These are phyloP conservation scores for Ceratocystis cubensis DNA, from an alignment of 2,329 filamentous ascomycete species.

Conservation along the genomic window DNA sequence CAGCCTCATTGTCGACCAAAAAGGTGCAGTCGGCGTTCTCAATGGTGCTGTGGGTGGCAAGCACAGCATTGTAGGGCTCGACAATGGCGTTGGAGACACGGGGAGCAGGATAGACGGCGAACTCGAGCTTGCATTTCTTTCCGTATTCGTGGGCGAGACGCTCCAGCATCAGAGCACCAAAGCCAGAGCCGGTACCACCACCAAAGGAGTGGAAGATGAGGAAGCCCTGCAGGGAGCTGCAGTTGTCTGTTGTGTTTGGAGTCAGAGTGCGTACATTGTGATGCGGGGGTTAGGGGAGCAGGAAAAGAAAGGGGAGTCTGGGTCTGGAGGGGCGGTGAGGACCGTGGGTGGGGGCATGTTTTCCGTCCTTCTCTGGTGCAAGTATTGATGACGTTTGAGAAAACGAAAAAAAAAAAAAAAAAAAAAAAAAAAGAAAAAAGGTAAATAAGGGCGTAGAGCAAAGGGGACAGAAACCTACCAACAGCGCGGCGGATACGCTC, in stretches of 20 bases:
- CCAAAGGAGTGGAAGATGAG: conserved; percentile 65
- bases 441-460: neutral
- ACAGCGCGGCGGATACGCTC: conserved; percentile 57
- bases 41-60: conserved; percentile 63
- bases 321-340: conserved; percentile 11
- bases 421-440: neutral
- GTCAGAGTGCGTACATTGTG: conserved; percentile 21
- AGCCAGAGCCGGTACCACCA: conserved; percentile 60
- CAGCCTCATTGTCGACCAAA: conserved; percentile 61
- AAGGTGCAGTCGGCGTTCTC: conserved; percentile 72
- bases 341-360: neutral
- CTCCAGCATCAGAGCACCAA: conserved; percentile 59
- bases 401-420: neutral
- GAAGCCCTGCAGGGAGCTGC: conserved; percentile 60
- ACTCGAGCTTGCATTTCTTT: conserved; percentile 68
- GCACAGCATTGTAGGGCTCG: conserved; percentile 61
- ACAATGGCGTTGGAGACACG: conserved; percentile 58
- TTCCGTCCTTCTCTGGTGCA: too few species aligned
- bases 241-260: conserved; percentile 45
- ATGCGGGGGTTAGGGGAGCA: neutral
- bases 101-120: conserved; percentile 58
- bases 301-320: neutral
- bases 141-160: conserved; percentile 60
- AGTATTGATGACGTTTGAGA: neutral
- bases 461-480: conserved; percentile 35